Percentiles rank a stretch among this genome's conserved stretches.
These are phyloP conservation scores for Bolboschoenus planiculmis DNA, from an alignment of 176 grass and related monocot genomes.

Conservation along the genomic window DNA sequence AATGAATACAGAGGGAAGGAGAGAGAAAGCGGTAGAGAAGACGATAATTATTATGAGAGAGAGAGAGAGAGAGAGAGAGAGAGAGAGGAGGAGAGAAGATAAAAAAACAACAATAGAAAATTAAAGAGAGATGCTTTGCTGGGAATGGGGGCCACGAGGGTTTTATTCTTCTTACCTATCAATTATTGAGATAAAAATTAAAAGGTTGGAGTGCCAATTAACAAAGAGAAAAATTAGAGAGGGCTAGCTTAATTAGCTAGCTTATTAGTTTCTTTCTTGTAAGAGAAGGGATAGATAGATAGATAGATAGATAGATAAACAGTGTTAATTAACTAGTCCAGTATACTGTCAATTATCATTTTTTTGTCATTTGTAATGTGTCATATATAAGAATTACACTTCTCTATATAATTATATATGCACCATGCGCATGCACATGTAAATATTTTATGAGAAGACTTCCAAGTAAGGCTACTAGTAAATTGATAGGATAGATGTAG, in stretches of 20 bases:
- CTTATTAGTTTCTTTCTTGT: background rate
- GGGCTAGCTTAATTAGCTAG: background rate
- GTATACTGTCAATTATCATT: background rate
- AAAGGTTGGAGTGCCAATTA: background rate
- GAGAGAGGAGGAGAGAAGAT: slow-evolving; percentile 30
- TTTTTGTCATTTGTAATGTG: slow-evolving; percentile 2
- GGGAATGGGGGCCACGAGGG: slow-evolving; percentile 24
- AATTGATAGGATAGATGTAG: background rate
- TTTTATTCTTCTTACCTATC: slow-evolving; percentile 32
- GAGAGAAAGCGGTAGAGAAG: slow-evolving; percentile 45
- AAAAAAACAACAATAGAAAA: background rate
- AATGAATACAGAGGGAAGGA: slow-evolving; percentile 29
- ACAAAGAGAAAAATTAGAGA: background rate
- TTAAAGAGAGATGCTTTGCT: slow-evolving; percentile 16
- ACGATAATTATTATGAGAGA: slow-evolving; percentile 72
- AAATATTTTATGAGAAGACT: background rate
- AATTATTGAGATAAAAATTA: slow-evolving; percentile 26
- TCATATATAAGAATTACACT: background rate
- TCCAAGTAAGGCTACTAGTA: background rate
- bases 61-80: slow-evolving; percentile 30
- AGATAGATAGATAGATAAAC: background rate
- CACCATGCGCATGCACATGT: background rate
- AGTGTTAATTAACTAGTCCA: too few relatives aligned
- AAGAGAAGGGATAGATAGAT: background rate
- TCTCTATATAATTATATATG: background rate